Evolutionary conservation across 352 stramenopile genomes (phyloP).

Genomic region (Pythium sp.): DNA sequence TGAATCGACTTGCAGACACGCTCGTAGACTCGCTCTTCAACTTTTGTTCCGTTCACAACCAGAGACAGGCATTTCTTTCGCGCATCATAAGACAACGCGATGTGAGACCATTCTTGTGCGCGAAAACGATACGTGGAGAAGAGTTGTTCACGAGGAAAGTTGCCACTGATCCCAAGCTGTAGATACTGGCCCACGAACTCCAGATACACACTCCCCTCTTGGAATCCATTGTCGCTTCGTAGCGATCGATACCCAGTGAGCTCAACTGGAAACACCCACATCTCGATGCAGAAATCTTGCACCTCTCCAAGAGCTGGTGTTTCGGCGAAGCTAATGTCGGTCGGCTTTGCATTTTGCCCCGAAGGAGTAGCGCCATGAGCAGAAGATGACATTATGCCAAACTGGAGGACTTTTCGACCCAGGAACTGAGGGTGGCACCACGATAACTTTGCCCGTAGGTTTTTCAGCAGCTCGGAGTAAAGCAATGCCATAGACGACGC

Average conservation of each 20-base stretch:
- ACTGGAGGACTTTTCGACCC: conserved; percentile 56
- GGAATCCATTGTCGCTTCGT: conserved; percentile 71
- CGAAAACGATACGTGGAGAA: conserved; percentile 54
- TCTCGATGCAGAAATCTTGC: conserved; percentile 72
- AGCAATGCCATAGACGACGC: conserved; percentile 70
- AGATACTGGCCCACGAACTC: conserved; percentile 66
- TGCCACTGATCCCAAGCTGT: conserved; percentile 72
- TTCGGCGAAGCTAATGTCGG: conserved; percentile 68
- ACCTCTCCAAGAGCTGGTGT: conserved; percentile 57
- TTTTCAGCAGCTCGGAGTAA: conserved; percentile 70
- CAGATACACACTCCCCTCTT: conserved; percentile 64
- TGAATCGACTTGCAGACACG: conserved; percentile 41
- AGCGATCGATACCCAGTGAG: conserved; percentile 62
- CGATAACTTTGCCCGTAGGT: conserved; percentile 60
- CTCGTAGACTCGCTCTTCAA: conserved; percentile 38
- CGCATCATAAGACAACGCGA: conserved; percentile 52
- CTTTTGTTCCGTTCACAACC: conserved; percentile 52
- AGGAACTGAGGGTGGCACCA: conserved; percentile 31
- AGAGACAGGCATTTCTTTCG: conserved; percentile 27
- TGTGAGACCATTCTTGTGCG: conserved; percentile 70
- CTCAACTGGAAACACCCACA: conserved; percentile 76
- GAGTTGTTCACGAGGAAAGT: conserved; percentile 63
- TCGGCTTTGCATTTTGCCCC: conserved; percentile 29
- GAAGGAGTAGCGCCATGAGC: conserved; percentile 13
- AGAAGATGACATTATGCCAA: conserved; percentile 40